Percentiles rank a stretch among this genome's conserved stretches.
Evolutionary conservation across 768 basidiomycete genomes (phyloP).

Genomic region (Boletellus ananas): DNA sequence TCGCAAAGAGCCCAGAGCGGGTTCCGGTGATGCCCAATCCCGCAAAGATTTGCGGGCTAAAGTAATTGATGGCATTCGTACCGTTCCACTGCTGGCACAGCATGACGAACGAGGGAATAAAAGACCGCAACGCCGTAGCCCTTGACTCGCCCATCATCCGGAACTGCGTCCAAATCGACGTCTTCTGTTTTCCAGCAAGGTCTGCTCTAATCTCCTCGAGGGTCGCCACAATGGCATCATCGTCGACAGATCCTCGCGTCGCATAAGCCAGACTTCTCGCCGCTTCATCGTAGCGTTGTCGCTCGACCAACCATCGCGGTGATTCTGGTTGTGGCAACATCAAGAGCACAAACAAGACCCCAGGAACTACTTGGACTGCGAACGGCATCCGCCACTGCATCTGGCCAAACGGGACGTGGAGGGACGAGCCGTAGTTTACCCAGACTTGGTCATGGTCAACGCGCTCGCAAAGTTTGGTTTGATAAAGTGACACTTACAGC

Average conservation of each 20-base stretch:
- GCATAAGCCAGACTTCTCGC: constrained; percentile 38
- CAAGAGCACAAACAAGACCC: constrained; percentile 42
- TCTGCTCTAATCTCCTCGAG: constrained; percentile 49
- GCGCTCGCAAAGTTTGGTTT: neutral
- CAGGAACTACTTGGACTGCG: constrained; percentile 50
- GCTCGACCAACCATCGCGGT: constrained; percentile 54
- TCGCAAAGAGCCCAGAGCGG: constrained; percentile 44
- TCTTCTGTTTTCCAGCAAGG: constrained; percentile 39
- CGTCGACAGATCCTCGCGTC: constrained; percentile 29
- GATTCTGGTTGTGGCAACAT: constrained; percentile 54
- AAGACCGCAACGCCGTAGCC: constrained; percentile 40
- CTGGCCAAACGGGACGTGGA: constrained; percentile 35
- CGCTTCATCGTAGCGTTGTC: constrained; percentile 40
- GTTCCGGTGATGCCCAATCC: constrained; percentile 44
- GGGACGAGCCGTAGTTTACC: constrained; percentile 44
- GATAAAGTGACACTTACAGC: constrained; percentile 23
- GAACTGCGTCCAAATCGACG: constrained; percentile 36
- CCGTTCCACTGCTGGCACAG: constrained; percentile 50
- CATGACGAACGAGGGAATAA: constrained; percentile 47
- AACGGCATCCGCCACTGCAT: constrained; percentile 54
- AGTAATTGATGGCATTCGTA: constrained; percentile 55
- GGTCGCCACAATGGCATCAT: constrained; percentile 34
- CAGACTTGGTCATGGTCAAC: constrained; percentile 32
- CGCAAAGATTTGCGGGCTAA: constrained; percentile 49
- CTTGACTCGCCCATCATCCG: constrained; percentile 42